Evolutionary conservation across 148 eudicot species (phyloP), one percentile per base, ranked within the genome.

Genomic region (Amaranthus palmeri): DNA sequence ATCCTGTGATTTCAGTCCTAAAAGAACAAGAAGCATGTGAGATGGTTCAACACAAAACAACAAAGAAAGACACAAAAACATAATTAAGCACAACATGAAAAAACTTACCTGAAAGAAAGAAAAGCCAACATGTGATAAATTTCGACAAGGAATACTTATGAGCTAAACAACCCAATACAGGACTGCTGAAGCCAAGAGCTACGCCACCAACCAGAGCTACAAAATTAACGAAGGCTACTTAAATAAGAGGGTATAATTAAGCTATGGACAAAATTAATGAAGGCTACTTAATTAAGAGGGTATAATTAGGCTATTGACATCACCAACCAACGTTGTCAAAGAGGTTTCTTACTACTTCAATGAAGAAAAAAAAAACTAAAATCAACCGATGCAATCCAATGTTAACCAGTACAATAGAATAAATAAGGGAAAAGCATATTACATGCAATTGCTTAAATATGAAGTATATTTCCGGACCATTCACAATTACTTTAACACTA

Each of bases 191-290:
- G 67, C 85, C 85, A 66, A 83, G 82, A 53, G 66, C 51, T 55
- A 71, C 83, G 53, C 83, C 85, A 48, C 73, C 73, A 48, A 83
- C 77, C 70, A 83, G 85, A 83, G 85, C 85, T 83, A 42, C 52
- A 79, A 17, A 71, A 15, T 56, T 41, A 61, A 14, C 36, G 78
- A 70, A 17, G 50, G 40, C 42, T 42, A 50, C 57, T 47, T 45
- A 54, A 44, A n/a, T 48, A 63, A 41, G 63, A 74, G 17, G 49
- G 36, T 25, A 25, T 25, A 25, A 25, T 25, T 25, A 25, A 25
- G 36, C 36, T 25, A 25, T 25, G 36, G 36, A 25, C 36, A 25
- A 25, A 71, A 15, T 56, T 41, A 61, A 14, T 2, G 78, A 70
- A 17, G 50, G 40, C 42, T 42, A 50, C 57, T 47, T 45, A 54